Evolutionary conservation across 106 monocot genomes (phyloP), one percentile per base, ranked within the genome.

Genomic region (Dendrobium officinale): DNA sequence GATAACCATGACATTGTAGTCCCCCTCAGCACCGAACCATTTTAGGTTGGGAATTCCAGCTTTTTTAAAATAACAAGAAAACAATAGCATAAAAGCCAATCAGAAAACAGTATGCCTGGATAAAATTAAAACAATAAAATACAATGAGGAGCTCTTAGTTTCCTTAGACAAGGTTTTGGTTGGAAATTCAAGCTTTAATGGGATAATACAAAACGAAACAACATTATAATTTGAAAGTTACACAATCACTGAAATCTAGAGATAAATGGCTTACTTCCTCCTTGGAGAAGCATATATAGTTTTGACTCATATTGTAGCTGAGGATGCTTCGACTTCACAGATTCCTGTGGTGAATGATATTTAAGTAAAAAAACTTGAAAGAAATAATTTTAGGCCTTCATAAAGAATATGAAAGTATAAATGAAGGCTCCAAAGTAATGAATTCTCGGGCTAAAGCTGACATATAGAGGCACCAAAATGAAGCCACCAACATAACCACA

Each of bases 251-350:
- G 54, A 84, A n/a, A 33, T n/a, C 3, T 45, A 55, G 22, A 44
- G 18, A 44, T 20, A 67, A 61, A 61, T 22, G 77, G 72, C 89
- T 88, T 87, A 98, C 97, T 91, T 98, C 97, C 97, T 43, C 97
- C 97, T 77, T 94, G 94, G 77, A 98, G 86, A 79, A 94, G 89
- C 85, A 91, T 91, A 72, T 98, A 98, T 58, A 98, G 78, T 81
- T 94, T 98, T 55, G 97, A 98, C 66, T 98, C 97, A 77, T 94
- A 98, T 55, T 91, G 92, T 64, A 98, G 94, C 83, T 98, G 97
- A 51, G 94, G 94, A 85, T 98, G 94, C 83, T 91, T 98, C 37
- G 94, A 84, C 80, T 91, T 87, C 41, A 88, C 87, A 70, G 89
- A 55, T 88, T 98, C 97, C 97, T 98, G 84, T 77, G 27, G 56